These are phyloP conservation scores for Chaetomium strumarium DNA, from an alignment of 2,329 filamentous ascomycete genomes.

Conservation along the genomic window DNA sequence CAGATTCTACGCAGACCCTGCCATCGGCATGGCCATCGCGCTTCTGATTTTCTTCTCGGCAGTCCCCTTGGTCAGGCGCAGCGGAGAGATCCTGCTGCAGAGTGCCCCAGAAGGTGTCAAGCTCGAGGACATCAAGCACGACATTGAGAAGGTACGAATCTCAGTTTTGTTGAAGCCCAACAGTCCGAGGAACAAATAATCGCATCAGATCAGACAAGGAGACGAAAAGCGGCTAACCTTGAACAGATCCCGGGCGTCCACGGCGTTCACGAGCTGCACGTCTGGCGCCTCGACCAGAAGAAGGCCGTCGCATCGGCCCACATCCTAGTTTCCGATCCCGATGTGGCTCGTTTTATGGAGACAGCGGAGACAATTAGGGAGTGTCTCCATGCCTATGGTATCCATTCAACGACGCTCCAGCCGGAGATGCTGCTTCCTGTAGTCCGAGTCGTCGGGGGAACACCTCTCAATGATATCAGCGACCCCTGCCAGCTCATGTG, in stretches of 20 bases:
- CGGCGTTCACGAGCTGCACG: constrained; percentile 65
- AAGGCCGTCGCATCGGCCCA: constrained; percentile 67
- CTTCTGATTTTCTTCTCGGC: constrained; percentile 65
- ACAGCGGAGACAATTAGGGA: constrained; percentile 58
- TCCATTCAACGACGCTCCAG: constrained; percentile 66
- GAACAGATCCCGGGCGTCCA: constrained; percentile 57
- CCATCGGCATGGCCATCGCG: constrained; percentile 61
- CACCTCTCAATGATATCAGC: no score
- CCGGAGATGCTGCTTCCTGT: constrained; percentile 43
- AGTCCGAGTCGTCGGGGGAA: no score
- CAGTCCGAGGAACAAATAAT: background rate
- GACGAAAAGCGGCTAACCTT: background rate
- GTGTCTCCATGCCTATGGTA: constrained; percentile 67
- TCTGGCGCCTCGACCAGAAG: constrained; percentile 67
- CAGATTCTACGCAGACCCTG: constrained; percentile 68
- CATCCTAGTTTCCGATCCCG: constrained; percentile 54
- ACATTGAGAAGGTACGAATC: constrained; percentile 55
- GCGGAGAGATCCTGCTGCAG: constrained; percentile 62
- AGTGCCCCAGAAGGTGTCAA: constrained; percentile 56
- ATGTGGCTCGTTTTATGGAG: constrained; percentile 52
- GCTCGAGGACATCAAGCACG: constrained; percentile 58
- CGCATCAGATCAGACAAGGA: background rate
- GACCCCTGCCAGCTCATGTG: constrained; percentile 46
- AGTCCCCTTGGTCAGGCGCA: constrained; percentile 55
- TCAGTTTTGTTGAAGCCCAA: no score